These are phyloP conservation scores for Solanum habrochaites DNA, from an alignment of 257 asterid species.

Conservation along the genomic window DNA sequence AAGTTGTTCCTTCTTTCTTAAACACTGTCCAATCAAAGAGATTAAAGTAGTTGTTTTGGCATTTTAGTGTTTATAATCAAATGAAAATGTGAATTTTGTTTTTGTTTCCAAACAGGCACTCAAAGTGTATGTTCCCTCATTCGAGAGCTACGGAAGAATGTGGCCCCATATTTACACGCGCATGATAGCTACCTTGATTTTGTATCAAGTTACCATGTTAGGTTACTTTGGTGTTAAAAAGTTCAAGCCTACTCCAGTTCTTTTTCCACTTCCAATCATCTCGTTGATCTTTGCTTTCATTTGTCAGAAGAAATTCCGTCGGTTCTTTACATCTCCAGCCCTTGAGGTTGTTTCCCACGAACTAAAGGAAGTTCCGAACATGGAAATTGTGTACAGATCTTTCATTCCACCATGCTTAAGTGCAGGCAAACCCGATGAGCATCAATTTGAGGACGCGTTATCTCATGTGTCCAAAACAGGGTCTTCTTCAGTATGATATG, in stretches of 20 bases:
- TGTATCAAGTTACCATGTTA: conserved; percentile 67
- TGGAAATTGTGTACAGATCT: conserved; percentile 57
- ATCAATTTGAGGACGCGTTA: conserved; percentile 60
- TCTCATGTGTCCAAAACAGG: conserved; percentile 44
- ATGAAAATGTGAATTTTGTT: background rate
- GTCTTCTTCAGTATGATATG: conserved; percentile 14
- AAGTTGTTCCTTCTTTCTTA: background rate
- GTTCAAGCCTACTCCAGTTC: conserved; percentile 33
- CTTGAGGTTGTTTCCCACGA: conserved; percentile 60
- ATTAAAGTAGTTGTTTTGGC: background rate
- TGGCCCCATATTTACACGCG: conserved; percentile 89
- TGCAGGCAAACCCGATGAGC: conserved; percentile 51
- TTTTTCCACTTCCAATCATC: conserved; percentile 47
- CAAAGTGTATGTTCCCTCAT: conserved; percentile 71
- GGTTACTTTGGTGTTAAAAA: conserved; percentile 49
- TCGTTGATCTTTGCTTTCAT: conserved; percentile 33
- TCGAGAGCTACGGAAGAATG: conserved; percentile 73
- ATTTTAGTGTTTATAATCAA: background rate
- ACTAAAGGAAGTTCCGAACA: conserved; percentile 54
- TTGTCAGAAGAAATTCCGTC: conserved; percentile 49
- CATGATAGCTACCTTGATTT: conserved; percentile 43
- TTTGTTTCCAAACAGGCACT: conserved; percentile 36
- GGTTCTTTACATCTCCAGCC: conserved; percentile 48
- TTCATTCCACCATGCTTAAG: conserved; percentile 60
- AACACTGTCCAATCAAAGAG: background rate